A percentile compares a stretch with the other conserved stretches of the same genome.
Evolutionary conservation across 169 alveolate genomes (phyloP).

Genomic region (Eimeria acervulina): DNA sequence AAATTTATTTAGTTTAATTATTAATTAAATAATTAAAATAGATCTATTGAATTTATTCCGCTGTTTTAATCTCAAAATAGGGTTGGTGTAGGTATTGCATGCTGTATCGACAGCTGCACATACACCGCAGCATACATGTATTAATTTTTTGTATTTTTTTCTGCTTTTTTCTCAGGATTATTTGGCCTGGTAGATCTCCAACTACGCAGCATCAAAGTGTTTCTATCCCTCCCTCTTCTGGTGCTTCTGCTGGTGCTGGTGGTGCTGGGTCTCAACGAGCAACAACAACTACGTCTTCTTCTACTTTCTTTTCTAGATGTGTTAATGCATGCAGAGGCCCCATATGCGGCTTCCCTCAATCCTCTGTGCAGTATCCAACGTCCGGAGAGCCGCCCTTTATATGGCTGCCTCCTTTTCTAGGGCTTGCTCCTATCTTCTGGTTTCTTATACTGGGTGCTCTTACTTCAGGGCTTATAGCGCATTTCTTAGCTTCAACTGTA

Average conservation of each 20-base stretch:
- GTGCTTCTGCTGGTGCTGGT: neutral
- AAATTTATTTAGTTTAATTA: too few relatives aligned
- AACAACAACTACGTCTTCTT: neutral
- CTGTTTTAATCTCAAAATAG: too few relatives aligned
- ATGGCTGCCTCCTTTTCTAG: conserved; percentile 9
- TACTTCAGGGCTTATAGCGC: neutral
- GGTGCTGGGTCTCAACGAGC: neutral
- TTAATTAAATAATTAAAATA: too few relatives aligned
- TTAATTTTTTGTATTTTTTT: neutral
- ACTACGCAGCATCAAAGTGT: neutral
- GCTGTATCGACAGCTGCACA: too few relatives aligned
- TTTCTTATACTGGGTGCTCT: neutral
- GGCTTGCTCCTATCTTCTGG: conserved; percentile 31
- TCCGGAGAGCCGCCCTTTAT: neutral
- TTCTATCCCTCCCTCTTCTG: neutral
- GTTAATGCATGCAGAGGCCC: neutral
- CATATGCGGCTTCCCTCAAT: conserved; percentile 15
- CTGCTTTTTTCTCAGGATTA: neutral
- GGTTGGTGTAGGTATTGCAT: neutral
- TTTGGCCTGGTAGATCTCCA: neutral
- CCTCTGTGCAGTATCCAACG: conserved; percentile 16
- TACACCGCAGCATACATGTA: too few relatives aligned
- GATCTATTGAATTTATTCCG: too few relatives aligned
- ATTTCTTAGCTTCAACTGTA: neutral
- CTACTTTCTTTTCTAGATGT: neutral